Percentiles rank a stretch among this genome's conserved stretches.
phyloP scores from a whole-genome alignment of 306 rosid species.

The Nissolia schottii region DNA sequence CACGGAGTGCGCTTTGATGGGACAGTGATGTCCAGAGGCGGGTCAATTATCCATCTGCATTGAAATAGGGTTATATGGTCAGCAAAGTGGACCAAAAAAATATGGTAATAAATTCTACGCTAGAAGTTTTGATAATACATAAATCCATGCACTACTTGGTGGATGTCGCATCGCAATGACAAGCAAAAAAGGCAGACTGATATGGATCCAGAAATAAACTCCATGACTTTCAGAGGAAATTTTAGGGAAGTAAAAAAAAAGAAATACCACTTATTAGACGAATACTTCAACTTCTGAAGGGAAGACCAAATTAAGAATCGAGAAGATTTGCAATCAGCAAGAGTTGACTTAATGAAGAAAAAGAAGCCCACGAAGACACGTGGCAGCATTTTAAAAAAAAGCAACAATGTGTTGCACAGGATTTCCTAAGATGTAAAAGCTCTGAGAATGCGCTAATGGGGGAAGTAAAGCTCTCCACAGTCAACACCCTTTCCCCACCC shows the following conservation, averaged over 20 bases:
- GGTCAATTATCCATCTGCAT: constrained; percentile 86
- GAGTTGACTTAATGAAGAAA: constrained; percentile 5
- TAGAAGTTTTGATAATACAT: neutral
- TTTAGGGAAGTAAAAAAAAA: neutral
- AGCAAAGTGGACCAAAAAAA: constrained; percentile 1
- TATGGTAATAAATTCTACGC: neutral
- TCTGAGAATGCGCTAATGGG: neutral
- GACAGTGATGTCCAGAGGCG: constrained; percentile 85
- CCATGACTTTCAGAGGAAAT: neutral
- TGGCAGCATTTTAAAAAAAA: neutral
- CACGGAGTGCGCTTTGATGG: constrained; percentile 90
- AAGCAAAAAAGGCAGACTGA: neutral
- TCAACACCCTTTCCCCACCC: neutral
- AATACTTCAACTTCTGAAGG: neutral
- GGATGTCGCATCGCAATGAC: neutral
- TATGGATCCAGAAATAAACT: neutral
- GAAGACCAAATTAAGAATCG: neutral
- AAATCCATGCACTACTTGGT: neutral
- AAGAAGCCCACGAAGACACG: neutral
- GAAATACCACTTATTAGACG: neutral
- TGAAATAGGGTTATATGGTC: constrained; percentile 9
- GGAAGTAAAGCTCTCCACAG: neutral
- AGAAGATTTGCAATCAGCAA: neutral
- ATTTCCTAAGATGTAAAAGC: neutral
- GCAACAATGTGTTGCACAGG: neutral